A percentile compares a stretch with the other conserved stretches of the same genome.
phyloP scores from a whole-genome alignment of 202 grass and related monocot genomes.

The Brachypodium distachyon region DNA sequence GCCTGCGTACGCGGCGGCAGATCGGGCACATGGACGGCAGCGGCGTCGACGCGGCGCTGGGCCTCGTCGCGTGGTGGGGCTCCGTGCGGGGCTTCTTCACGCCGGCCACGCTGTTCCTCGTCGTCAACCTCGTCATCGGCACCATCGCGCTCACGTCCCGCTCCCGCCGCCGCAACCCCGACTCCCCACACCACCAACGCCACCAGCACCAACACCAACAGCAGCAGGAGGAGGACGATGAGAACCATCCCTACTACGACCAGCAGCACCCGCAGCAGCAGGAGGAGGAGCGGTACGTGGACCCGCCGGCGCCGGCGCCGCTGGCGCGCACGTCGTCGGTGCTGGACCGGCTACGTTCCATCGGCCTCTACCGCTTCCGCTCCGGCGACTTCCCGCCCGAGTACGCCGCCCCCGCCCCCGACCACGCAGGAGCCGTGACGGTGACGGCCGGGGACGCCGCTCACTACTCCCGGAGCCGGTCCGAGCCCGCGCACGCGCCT shows the following conservation, averaged over 20 bases:
- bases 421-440: not conserved
- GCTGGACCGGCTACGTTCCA: conserved; percentile 51
- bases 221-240: not conserved
- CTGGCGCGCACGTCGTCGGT: conserved; percentile 38
- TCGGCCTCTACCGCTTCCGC: conserved; percentile 48
- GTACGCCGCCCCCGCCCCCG: not conserved
- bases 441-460: not conserved
- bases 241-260: not conserved
- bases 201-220: not conserved
- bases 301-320: not conserved
- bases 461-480: conserved; percentile 30
- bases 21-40: conserved; percentile 11
- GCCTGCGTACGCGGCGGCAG: too few species aligned
- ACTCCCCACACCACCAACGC: not conserved
- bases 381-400: conserved; percentile 37
- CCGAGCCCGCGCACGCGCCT: not conserved
- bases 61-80: conserved; percentile 54
- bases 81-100: conserved; percentile 43
- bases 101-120: conserved; percentile 60
- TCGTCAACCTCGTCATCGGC: conserved; percentile 84
- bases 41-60: not conserved
- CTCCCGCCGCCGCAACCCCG: not conserved
- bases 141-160: conserved; percentile 73
- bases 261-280: not conserved
- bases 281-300: not conserved